Evolutionary conservation across 345 rosid species (phyloP), one percentile per base, ranked within the genome.

Genomic region (Eutrema yunnanense): DNA sequence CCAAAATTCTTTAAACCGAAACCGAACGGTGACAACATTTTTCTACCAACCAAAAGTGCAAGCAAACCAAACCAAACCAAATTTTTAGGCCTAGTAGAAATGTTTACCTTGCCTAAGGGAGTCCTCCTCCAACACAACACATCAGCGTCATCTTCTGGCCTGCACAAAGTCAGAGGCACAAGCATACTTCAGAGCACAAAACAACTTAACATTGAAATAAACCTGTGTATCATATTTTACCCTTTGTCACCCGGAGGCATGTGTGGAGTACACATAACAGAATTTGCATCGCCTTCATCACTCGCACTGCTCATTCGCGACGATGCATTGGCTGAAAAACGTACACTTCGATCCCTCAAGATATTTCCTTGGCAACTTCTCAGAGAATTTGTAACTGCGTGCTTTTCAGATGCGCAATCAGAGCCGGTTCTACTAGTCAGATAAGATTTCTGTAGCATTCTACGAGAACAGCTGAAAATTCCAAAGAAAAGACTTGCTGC

Each of bases 361-460:
- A 95, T 73, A 76, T 90, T 92, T 71, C 97, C 97, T 68, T 95
- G 90, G 36, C 81, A 75, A 69, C 82, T 86, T 81, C 97, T 85
- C 48, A 89, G 74, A 68, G 97, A 80, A 42, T 76, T 83, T 13
- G 76, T 74, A 59, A 78, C 68, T 65, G 79, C 83, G 4, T 77
- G 85, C 62, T 82, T 82, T 67, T 86, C 90, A 54, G 84, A 85
- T 6, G 72, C 49, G 34, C 73, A 75, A 58, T 76, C 89, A 10
- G 85, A 82, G 68, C 84, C 84, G 8, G 73, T 82, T 73, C 74
- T 81, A 7, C 47, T 68, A 56, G 69, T 83, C 16, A 75, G 38
- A 32, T 80, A 80, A 59, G 86, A 70, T 69, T 77, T 86, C 55
- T 74, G 86, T 54, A 47, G 80, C 80, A 80, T 83, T 80, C 92